These are phyloP conservation scores for Aspergillus uvarum DNA, from an alignment of 2,329 filamentous ascomycete species.

Conservation along the genomic window DNA sequence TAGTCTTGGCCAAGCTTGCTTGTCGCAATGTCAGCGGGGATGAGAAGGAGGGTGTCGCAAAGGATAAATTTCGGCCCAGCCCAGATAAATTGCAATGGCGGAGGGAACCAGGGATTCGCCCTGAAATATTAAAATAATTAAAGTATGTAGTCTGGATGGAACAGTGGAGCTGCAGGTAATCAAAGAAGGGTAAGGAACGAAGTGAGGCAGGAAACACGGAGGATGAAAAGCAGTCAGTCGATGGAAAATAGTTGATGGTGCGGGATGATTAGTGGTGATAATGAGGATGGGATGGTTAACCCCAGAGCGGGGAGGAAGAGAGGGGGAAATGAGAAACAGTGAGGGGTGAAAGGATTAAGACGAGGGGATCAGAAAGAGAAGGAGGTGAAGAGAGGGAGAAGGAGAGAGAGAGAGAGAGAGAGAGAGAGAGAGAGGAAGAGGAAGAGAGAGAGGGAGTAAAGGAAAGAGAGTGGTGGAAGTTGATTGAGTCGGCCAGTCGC, in stretches of 20 bases:
- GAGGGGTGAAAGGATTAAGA: slow-evolving; percentile 25
- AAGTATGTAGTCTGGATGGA: slow-evolving; percentile 3
- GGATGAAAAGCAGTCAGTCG: not conserved
- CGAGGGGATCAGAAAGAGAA: slow-evolving; percentile 19
- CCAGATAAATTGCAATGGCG: not conserved
- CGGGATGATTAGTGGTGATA: slow-evolving; percentile 6
- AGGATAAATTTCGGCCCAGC: slow-evolving; percentile 12
- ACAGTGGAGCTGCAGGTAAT: slow-evolving; percentile 1
- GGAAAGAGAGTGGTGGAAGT: not conserved
- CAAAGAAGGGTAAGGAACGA: not conserved
- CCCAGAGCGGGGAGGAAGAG: not conserved
- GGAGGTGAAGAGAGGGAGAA: slow-evolving; percentile 13
- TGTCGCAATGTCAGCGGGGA: not conserved
- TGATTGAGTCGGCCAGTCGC: not conserved
- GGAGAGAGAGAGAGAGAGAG: slow-evolving; percentile 7
- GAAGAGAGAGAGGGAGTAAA: slow-evolving; percentile 3
- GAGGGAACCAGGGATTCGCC: slow-evolving; percentile 2
- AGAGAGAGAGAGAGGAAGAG: not conserved
- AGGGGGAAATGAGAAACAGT: slow-evolving; percentile 14
- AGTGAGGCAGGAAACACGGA: slow-evolving; percentile 3
- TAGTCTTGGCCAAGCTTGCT: slow-evolving; percentile 12
- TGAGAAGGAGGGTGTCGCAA: slow-evolving; percentile 8
- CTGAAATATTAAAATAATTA: slow-evolving; percentile 11
- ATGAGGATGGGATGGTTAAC: slow-evolving; percentile 13
- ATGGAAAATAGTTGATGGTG: no score